Base-by-base conservation (phyloP, 352 stramenopile species). In the Phytopythium delawarense region DNA sequence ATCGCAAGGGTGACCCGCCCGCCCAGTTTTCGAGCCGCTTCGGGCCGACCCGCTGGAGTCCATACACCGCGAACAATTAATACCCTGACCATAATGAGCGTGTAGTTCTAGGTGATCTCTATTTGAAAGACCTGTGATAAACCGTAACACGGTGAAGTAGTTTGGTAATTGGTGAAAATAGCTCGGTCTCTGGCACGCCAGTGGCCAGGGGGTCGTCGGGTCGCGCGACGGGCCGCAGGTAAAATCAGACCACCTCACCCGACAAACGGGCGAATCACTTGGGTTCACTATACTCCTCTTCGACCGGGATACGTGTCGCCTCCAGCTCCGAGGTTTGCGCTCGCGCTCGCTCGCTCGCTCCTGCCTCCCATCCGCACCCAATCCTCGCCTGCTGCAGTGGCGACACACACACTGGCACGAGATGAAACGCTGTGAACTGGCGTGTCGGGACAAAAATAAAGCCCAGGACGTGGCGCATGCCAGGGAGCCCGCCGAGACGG, bases 1-100 rank as follows among this genome's bases (percentile, higher is more conserved):
- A 71, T 57, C 60, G 50, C 54, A 66, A 67, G 57, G 23, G 37
- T 66, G 52, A 66, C 59, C 42, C 15, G 23, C 2, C 50, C 6
- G 8, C 7, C 25, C 23, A 56, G 23, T 25, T 28, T 32, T 28
- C 51, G 39, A 48, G 25, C 25, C 25, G 25, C 25, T 28, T 1
- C 2, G 25, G 25, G 25, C 25, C 25, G 25, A 28, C 61, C 34
- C 34, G 50, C 35, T 13, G n/a, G 37, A 46, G 45, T 50, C 5
- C 28, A 67, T 50, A 37, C 13, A 20, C 46, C 44, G 13, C 16
- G 25, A 1, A 42, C 9, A 50, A 6, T 16, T 2, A 0, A 66
- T 66, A 62, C 12, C 1, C 4, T 39, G 8, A 18, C 11, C 40
- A 7, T 39, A 25, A 39, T 55, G 30, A 21, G 13, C 7, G 2